Evolutionary conservation across 2,329 filamentous ascomycete species (phyloP), one percentile per base, ranked within the genome.

Genomic region (Colletotrichum costaricense): DNA sequence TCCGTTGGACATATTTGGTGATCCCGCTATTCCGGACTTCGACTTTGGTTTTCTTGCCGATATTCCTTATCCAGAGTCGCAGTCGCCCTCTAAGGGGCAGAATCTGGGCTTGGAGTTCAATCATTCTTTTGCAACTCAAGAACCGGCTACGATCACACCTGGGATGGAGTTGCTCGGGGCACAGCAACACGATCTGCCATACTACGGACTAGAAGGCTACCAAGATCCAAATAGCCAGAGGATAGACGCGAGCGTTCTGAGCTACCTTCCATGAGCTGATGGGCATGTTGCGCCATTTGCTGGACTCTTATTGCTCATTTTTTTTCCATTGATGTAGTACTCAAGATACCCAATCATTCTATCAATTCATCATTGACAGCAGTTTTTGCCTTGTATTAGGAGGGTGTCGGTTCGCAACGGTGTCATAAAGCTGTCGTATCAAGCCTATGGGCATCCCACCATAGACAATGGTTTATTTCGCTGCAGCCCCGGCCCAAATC

Each of bases 21-120:
- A 70, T 16, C 56, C 62, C 1, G 7, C 59, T 22, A 65, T 66
- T 3, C 71, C 71, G 35, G 71, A 73, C 35, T 73, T 73, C n/a
- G 62, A 73, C 33, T 73, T 73, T 9, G 22, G 42, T 0, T 71
- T 73, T 28, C 22, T 71, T 0, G 59, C 71, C 3, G 33, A 71
- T 2, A 8, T 28, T 12, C 35, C 71, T 2, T 65, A 35, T 2
- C 46, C 67, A 0, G 14, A 38, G 14, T 19, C 52, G 0, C 54
- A 59, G 46, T 26, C 28, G 11, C 33, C 16, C 3, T n/a, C 46
- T 5, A 62, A 66, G n/a, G 28, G 46, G 3, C 49, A 6, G 8
- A 19, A 38, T 3, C 1, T 57, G 2, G 22, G 22, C 7, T 57
- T 66, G 28, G 71, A 7, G 12, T 55, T 55, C 11, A 24, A 19